Evolutionary conservation across 2,329 filamentous ascomycete genomes (phyloP), one percentile per base, ranked within the genome.

Genomic region (Cadophora malorum): DNA sequence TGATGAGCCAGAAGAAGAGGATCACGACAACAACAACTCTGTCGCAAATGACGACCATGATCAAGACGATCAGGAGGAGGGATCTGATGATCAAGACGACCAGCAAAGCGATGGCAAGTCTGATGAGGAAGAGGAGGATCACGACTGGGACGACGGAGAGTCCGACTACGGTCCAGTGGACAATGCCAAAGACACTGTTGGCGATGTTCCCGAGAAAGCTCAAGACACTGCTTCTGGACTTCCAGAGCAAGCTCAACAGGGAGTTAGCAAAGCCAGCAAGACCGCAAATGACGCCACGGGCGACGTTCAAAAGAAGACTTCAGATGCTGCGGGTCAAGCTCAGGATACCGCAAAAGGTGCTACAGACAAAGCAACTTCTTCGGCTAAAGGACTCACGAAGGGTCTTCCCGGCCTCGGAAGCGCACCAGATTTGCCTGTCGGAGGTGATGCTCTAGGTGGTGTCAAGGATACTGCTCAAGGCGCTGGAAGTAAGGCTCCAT

Each of bases 101-200:
- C 66, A 70, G 5, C 47, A 69, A 19, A 65, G 65, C 33, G 66
- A 69, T 28, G 61, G 50, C 4, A 33, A 55, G 62, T 65, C 58
- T 0, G 68, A 70, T n/a, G 66, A 70, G 16, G 64, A 67, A 10
- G 64, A 66, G 41, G 65, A 64, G 8, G 35, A 68, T 19, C 38
- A 66, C 6, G 61, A 64, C 14, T 64, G 64, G 6, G 64, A 66
- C 3, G 65, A 61, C 12, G 61, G 55, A n/a, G 63, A 58, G 19
- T 38, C 52, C 1, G 49, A 55, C 7, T 63, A 49, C 8, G 63
- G 38, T 33, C 67, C 70, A 47, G 50, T 71, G 35, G 64, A 64
- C 35, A 64, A 63, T 19, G 50, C 47, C 9, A 45, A 63, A 21
- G 61, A 68, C 28, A 45, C 61, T 23, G 28, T 47, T 14, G 58